These are phyloP conservation scores for Triadica sebifera DNA, from an alignment of 345 rosid genomes.

Conservation along the genomic window DNA sequence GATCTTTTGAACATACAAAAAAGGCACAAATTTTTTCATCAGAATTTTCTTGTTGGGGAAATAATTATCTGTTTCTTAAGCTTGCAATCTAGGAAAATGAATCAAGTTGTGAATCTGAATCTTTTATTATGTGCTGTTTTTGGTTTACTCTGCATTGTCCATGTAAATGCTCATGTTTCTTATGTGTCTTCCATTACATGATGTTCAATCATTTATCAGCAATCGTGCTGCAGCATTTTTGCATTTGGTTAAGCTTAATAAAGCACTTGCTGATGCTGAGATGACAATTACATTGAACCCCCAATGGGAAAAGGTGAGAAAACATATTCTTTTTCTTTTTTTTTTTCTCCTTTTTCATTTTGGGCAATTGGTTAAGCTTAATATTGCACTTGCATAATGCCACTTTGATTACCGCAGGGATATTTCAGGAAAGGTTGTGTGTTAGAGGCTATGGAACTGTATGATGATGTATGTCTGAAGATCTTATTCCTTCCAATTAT, in stretches of 20 bases:
- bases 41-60: neutral
- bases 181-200: neutral
- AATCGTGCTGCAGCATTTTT: conserved; percentile 97
- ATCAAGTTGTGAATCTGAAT: neutral
- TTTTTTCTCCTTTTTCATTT: no score
- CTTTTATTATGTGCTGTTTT: neutral
- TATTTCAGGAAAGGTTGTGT: conserved; percentile 98
- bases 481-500: conserved; percentile 8
- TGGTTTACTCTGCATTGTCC: neutral
- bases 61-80: neutral
- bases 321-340: no score
- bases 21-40: no score
- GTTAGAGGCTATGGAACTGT: conserved; percentile 91
- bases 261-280: conserved; percentile 94
- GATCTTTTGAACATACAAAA: no score
- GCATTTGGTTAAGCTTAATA: conserved; percentile 79
- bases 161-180: neutral
- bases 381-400: conserved; percentile 13
- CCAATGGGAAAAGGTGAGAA: conserved; percentile 80
- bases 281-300: conserved; percentile 78
- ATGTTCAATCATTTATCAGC: conserved; percentile 41
- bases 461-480: conserved; percentile 62
- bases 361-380: no score
- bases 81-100: no score
- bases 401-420: conserved; percentile 49